These are phyloP conservation scores for Peltaster fructicola DNA, from an alignment of 2,329 filamentous ascomycete genomes.

Conservation along the genomic window DNA sequence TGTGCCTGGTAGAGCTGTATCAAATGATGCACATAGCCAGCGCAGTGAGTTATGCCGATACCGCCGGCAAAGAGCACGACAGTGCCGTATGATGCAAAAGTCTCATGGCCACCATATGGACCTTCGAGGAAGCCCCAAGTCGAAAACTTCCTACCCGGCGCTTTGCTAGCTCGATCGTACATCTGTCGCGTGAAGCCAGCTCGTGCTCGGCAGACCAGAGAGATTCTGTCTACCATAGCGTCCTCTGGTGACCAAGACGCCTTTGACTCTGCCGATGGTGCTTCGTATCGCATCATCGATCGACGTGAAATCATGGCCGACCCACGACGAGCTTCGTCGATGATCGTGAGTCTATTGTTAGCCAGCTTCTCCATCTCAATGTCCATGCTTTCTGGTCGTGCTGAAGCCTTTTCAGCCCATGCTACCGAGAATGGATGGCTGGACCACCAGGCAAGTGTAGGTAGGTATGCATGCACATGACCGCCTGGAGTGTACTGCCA, in stretches of 20 bases:
- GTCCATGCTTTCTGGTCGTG: constrained; percentile 11
- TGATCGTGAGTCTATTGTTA: constrained; percentile 3
- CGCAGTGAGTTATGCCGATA: constrained; percentile 64
- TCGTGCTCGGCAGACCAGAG: constrained; percentile 54
- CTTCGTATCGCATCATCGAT: no score
- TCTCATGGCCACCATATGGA: constrained; percentile 56
- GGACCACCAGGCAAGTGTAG: constrained; percentile 24
- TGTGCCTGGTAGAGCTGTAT: constrained; percentile 50
- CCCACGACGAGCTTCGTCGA: no score
- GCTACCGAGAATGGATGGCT: constrained; percentile 34
- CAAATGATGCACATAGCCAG: constrained; percentile 57
- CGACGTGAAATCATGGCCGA: no score
- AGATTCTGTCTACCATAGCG: constrained; percentile 33
- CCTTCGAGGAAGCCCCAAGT: constrained; percentile 56
- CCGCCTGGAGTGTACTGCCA: constrained; percentile 37
- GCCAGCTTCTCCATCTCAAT: constrained; percentile 20
- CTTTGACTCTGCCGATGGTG: not conserved
- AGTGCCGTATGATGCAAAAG: constrained; percentile 57
- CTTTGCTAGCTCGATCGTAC: constrained; percentile 47
- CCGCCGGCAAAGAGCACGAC: constrained; percentile 65
- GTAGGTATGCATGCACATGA: constrained; percentile 44
- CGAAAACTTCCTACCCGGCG: constrained; percentile 41
- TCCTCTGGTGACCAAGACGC: constrained; percentile 11
- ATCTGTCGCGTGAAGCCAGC: constrained; percentile 57
- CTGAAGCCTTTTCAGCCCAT: constrained; percentile 22